Percentiles rank a stretch among this genome's conserved stretches.
phyloP scores from a whole-genome alignment of 106 monocot species.

The Posidonia australis region DNA sequence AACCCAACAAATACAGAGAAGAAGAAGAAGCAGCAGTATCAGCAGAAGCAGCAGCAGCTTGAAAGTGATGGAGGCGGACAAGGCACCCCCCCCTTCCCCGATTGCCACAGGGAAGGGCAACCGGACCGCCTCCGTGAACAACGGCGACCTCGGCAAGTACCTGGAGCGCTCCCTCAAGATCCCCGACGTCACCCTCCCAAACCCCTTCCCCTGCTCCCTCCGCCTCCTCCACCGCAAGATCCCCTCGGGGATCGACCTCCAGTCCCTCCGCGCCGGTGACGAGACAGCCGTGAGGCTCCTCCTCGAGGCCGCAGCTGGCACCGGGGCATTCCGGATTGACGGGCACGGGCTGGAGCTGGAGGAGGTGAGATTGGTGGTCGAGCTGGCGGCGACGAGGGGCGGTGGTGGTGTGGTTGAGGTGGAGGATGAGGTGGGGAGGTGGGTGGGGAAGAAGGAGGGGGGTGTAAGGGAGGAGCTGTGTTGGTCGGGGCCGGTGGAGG shows the following conservation, averaged over 20 bases:
- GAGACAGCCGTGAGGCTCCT: conserved; percentile 12
- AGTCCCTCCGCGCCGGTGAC: conserved; percentile 21
- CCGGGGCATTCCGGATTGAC: conserved; percentile 28
- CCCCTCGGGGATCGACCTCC: conserved; percentile 17
- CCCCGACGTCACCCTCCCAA: conserved; percentile 47
- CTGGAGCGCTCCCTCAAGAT: conserved; percentile 42
- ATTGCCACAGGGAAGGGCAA: conserved; percentile 50
- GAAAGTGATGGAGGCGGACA: background rate
- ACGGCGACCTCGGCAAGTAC: conserved; percentile 40
- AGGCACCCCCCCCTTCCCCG: conserved; percentile 33
- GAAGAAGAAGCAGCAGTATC: background rate
- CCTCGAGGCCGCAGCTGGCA: conserved; percentile 16
- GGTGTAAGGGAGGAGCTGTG: conserved; percentile 31
- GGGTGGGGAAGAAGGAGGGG: conserved; percentile 13
- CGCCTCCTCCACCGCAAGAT: background rate
- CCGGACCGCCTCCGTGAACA: conserved; percentile 39
- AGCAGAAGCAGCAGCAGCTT: background rate
- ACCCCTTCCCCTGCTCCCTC: conserved; percentile 7
- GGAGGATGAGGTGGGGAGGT: conserved; percentile 8
- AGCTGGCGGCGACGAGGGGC: conserved; percentile 1
- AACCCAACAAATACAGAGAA: background rate
- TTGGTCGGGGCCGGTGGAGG: conserved; percentile 15
- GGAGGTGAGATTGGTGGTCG: conserved; percentile 24
- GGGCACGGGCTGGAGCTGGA: conserved; percentile 16
- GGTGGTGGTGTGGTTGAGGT: conserved; percentile 8